Conservation (phyloP, 176 grass and related monocot genomes). For the Melocanna baccifera region DNA sequence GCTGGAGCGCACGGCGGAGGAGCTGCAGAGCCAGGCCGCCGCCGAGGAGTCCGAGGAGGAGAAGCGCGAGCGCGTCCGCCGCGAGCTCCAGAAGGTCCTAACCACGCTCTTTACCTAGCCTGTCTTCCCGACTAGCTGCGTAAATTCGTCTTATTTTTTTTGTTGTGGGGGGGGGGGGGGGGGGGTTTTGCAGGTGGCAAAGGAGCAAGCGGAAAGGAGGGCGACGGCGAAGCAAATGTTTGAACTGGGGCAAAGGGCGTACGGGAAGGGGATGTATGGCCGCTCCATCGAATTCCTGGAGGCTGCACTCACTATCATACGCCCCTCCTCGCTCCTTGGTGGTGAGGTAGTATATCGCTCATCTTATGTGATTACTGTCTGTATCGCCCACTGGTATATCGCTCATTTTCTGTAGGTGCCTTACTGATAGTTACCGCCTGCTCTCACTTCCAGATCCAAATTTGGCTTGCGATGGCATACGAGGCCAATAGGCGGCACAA, state of each 20-base stretch:
- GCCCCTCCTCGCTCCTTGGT: slow-evolving; percentile 68
- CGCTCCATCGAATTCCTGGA: slow-evolving; percentile 91
- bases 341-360: slow-evolving; percentile 65
- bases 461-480: slow-evolving; percentile 99
- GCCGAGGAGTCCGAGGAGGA: slow-evolving; percentile 83
- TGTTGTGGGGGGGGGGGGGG: neutral
- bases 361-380: neutral
- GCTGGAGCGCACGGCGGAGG: slow-evolving; percentile 79
- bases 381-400: neutral
- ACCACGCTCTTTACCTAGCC: neutral
- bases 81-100: slow-evolving; percentile 84
- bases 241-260: slow-evolving; percentile 83
- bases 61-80: slow-evolving; percentile 85
- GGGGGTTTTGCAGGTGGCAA: slow-evolving; percentile 77
- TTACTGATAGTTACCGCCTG: neutral
- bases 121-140: neutral
- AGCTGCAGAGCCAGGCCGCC: slow-evolving; percentile 60
- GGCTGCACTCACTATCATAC: slow-evolving; percentile 75
- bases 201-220: slow-evolving; percentile 84
- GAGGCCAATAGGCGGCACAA: slow-evolving; percentile 91
- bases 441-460: slow-evolving; percentile 72
- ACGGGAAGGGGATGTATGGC: slow-evolving; percentile 88
- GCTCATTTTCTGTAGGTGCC: neutral
- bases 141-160: neutral
- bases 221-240: slow-evolving; percentile 88